Conservation (phyloP, 2,329 filamentous ascomycete species). For the Neurospora sp. region DNA sequence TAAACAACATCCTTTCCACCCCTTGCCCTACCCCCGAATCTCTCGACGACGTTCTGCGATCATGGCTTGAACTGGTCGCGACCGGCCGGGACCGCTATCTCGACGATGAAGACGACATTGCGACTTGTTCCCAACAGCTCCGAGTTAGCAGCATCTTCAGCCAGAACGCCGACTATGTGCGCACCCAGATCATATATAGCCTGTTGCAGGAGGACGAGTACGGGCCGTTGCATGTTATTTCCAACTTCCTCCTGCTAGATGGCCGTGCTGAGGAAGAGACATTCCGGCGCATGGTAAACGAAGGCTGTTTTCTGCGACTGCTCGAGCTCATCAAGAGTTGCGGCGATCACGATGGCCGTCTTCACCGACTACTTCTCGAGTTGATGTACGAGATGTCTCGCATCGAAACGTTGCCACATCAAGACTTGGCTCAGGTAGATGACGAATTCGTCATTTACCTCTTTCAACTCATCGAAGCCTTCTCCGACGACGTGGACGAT, state of each 20-base stretch:
- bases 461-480: conserved; percentile 76
- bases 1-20: conserved; percentile 35
- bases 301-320: conserved; percentile 74
- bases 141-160: conserved; percentile 66
- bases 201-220: conserved; percentile 81
- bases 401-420: conserved; percentile 67
- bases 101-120: conserved; percentile 67
- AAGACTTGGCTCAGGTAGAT: conserved; percentile 66
- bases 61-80: conserved; percentile 71
- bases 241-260: conserved; percentile 78
- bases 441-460: conserved; percentile 78
- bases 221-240: conserved; percentile 69
- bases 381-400: conserved; percentile 94
- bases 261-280: conserved; percentile 67
- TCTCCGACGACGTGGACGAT: conserved; percentile 79
- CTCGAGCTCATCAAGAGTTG: conserved; percentile 67
- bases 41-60: conserved; percentile 77
- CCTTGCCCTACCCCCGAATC: conserved; percentile 42
- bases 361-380: conserved; percentile 77
- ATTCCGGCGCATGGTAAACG: conserved; percentile 79
- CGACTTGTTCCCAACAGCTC: conserved; percentile 69
- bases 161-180: conserved; percentile 73
- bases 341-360: conserved; percentile 53
- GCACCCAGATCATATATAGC: conserved; percentile 85
- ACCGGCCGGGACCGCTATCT: conserved; percentile 67